phyloP scores from a whole-genome alignment of 1,139 yeast species.

The Hemisphaericaspora lyxosophila region DNA sequence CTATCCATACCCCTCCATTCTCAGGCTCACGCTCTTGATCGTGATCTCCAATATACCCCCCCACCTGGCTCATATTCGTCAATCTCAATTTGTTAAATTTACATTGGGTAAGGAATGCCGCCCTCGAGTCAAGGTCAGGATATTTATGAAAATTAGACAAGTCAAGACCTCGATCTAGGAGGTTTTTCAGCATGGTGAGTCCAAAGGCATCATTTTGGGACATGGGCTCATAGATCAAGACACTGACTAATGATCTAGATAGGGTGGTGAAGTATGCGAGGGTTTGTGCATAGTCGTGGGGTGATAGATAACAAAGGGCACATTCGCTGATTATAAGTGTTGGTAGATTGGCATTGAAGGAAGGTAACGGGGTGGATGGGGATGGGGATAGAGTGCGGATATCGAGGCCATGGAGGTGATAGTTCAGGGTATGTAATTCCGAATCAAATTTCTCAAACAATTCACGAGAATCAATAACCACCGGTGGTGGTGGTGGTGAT shows the following conservation, averaged over 20 bases:
- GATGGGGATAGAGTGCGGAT: conserved; percentile 36
- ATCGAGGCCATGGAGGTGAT: conserved; percentile 58
- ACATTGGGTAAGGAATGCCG: conserved; percentile 31
- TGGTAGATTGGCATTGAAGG: conserved; percentile 45
- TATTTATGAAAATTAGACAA: conserved; percentile 52
- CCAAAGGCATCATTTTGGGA: conserved; percentile 78
- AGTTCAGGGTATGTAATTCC: conserved; percentile 43
- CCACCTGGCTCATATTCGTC: conserved; percentile 59
- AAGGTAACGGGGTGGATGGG: conserved; percentile 4
- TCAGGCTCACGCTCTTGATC: neutral
- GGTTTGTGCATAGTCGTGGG: conserved; percentile 53
- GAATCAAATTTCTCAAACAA: conserved; percentile 25
- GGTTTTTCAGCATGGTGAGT: conserved; percentile 72
- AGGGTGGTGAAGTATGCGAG: conserved; percentile 38
- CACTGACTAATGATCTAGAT: conserved; percentile 27
- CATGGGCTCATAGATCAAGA: conserved; percentile 84
- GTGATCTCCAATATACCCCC: conserved; percentile 49
- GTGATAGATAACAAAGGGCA: conserved; percentile 77
- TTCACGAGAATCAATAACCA: conserved; percentile 19
- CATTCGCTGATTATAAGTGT: conserved; percentile 86
- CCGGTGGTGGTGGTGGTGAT: conserved; percentile 1
- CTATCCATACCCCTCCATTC: conserved; percentile 54
- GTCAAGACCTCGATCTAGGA: conserved; percentile 68
- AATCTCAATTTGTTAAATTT: conserved; percentile 28
- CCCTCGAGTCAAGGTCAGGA: conserved; percentile 44